phyloP scores from a whole-genome alignment of 2,329 filamentous ascomycete genomes.

The Helotiales sp. region DNA sequence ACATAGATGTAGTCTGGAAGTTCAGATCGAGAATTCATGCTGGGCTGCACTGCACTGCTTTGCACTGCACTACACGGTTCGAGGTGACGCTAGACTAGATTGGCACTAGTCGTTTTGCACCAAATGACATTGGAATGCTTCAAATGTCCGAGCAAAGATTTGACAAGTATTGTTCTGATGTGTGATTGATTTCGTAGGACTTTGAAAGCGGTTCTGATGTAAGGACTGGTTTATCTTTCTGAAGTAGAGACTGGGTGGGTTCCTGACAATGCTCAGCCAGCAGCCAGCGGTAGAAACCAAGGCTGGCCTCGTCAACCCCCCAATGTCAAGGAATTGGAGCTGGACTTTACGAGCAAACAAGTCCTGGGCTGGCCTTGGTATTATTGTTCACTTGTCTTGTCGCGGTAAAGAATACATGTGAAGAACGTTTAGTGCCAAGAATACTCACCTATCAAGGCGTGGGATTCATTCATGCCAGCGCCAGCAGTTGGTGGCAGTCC shows the following conservation, averaged over 20 bases:
- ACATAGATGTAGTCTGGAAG: background rate
- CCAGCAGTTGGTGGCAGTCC: background rate
- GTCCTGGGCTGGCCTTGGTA: background rate
- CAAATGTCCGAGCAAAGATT: background rate
- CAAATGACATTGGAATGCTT: background rate
- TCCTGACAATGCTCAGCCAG: background rate
- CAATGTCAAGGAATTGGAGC: background rate
- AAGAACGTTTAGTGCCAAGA: background rate
- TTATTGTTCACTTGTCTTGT: background rate
- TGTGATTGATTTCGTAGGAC: background rate
- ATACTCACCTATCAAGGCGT: background rate
- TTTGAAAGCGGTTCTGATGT: no score
- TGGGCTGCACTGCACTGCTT: no score
- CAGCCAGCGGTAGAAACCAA: background rate
- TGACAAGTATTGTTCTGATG: background rate
- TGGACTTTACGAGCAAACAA: background rate
- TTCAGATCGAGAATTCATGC: background rate
- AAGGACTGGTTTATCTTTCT: no score
- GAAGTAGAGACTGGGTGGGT: background rate
- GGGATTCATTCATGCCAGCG: background rate
- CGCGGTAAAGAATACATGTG: background rate
- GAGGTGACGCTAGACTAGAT: background rate
- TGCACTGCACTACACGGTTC: background rate
- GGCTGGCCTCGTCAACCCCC: background rate
- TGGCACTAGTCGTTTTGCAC: background rate